Evolutionary conservation across 2,329 filamentous ascomycete genomes (phyloP).

Genomic region (Fusarium musae): DNA sequence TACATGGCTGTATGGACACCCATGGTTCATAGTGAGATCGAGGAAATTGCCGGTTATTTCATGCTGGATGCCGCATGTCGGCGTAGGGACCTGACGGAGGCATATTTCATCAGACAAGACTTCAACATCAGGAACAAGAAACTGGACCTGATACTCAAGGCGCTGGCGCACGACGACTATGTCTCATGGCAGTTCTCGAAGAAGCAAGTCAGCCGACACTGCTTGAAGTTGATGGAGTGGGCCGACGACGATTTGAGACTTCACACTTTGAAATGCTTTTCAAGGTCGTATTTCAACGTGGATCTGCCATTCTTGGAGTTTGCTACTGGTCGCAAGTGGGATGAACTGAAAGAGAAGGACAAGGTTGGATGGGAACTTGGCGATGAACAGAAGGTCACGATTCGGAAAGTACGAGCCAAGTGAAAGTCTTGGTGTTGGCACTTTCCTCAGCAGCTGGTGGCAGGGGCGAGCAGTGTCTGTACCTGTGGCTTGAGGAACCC

Average conservation of each 20-base stretch:
- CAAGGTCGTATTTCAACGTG: constrained; percentile 80
- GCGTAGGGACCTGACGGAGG: constrained; percentile 77
- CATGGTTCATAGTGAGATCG: constrained; percentile 76
- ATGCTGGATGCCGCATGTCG: constrained; percentile 91
- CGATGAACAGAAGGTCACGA: constrained; percentile 78
- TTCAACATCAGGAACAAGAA: constrained; percentile 74
- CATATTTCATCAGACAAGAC: constrained; percentile 71
- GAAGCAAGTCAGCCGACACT: constrained; percentile 81
- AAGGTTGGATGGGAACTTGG: constrained; percentile 86
- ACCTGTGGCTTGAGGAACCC: not conserved
- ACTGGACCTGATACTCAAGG: constrained; percentile 74
- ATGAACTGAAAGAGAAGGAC: constrained; percentile 72
- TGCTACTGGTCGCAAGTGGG: constrained; percentile 76
- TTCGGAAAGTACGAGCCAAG: constrained; percentile 66
- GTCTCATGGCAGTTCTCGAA: constrained; percentile 78
- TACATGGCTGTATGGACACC: constrained; percentile 74
- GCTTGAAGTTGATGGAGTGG: constrained; percentile 82
- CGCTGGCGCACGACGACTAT: constrained; percentile 85
- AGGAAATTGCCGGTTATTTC: constrained; percentile 83
- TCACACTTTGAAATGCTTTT: constrained; percentile 87
- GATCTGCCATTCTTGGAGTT: constrained; percentile 76
- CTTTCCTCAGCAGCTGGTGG: not conserved
- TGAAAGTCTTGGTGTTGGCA: constrained; percentile 38
- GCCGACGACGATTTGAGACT: constrained; percentile 78
- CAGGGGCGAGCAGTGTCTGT: constrained; percentile 9